Evolutionary conservation across 495 filamentous ascomycete genomes (phyloP), one percentile per base, ranked within the genome.

Genomic region (Aspergillus heteromorphus): DNA sequence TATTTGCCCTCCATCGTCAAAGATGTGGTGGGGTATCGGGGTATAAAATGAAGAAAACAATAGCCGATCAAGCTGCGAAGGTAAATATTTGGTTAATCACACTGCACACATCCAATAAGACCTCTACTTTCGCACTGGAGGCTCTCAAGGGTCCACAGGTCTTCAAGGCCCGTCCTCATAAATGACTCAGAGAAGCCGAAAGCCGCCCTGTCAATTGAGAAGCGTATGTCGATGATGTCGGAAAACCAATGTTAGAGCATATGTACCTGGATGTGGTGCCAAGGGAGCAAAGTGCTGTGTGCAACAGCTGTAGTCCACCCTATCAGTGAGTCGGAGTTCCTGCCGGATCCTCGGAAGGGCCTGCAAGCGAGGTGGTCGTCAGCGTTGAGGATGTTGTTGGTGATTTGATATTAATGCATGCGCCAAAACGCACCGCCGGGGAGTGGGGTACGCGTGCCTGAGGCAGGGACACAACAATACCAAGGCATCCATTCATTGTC

Each of bases 1-100:
- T 96, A 91, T 59, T 59, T 67, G 11, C 66, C 74, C 17, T 58
- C 53, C 71, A 74, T 74, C n/a, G 38, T 52, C 13, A 47, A 29
- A 16, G 21, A 4, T 5, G 43, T n/a, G 21, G n/a, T n/a, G n/a
- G n/a, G n/a, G n/a, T n/a, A 16, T 30, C 2, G 23, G 17, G 21
- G 2, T 17, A 27, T 23, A 27, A 16, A 8, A 21, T 19, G 16
- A 9, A 20, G 10, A 11, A 20, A 21, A 29, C 13, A 47, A 16
- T 16, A 47, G 17, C 21, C 23, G 21, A 27, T 8, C 9, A 19
- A 19, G 23, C 13, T 16, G 7, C 27, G 17, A 2, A 14, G 23
- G 16, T 14, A 14, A 20, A 16, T 47, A n/a, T 6, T 16, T 20
- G 23, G 21, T 16, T 13, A n/a, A 38, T 38, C 34, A 38, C 34